Evolutionary conservation across 192 early-diverging fungal species (phyloP).

Genomic region (Backusella australiensis): DNA sequence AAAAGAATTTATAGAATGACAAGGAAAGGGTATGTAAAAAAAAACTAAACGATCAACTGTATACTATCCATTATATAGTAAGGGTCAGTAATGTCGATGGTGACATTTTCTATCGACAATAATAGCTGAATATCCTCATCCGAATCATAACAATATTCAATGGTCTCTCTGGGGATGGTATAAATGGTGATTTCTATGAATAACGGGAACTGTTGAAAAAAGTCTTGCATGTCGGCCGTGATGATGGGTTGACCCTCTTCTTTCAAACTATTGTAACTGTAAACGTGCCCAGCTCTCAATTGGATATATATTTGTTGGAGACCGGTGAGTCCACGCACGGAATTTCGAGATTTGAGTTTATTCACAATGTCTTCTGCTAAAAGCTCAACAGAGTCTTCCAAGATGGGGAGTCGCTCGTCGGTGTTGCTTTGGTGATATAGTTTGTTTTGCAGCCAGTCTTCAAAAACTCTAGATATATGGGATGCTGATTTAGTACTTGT

Average conservation of each 20-base stretch:
- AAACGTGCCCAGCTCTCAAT: constrained; percentile 38
- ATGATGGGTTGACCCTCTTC: constrained; percentile 27
- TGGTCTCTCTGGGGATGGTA: constrained; percentile 15
- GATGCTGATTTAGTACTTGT: constrained; percentile 31
- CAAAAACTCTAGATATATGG: constrained; percentile 34
- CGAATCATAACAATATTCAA: neutral
- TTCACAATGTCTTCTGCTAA: constrained; percentile 37
- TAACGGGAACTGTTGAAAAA: constrained; percentile 40
- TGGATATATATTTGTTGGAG: constrained; percentile 23
- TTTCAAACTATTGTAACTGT: constrained; percentile 19
- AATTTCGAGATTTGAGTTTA: constrained; percentile 26
- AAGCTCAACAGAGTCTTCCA: constrained; percentile 37
- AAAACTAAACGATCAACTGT: neutral
- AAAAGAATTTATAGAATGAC: neutral
- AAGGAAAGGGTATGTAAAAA: neutral
- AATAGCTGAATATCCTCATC: constrained; percentile 14
- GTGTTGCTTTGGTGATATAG: constrained; percentile 14
- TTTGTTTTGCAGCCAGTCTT: constrained; percentile 39
- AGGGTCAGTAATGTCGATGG: constrained; percentile 20
- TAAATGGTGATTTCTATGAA: constrained; percentile 37
- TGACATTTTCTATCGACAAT: constrained; percentile 31
- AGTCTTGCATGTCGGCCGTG: constrained; percentile 31
- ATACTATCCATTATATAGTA: constrained; percentile 20
- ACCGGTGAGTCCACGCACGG: constrained; percentile 24
- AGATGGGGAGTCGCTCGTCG: constrained; percentile 34